Conservation (phyloP, 2,329 filamentous ascomycete species). For the Aspergillus costaricaensis region DNA sequence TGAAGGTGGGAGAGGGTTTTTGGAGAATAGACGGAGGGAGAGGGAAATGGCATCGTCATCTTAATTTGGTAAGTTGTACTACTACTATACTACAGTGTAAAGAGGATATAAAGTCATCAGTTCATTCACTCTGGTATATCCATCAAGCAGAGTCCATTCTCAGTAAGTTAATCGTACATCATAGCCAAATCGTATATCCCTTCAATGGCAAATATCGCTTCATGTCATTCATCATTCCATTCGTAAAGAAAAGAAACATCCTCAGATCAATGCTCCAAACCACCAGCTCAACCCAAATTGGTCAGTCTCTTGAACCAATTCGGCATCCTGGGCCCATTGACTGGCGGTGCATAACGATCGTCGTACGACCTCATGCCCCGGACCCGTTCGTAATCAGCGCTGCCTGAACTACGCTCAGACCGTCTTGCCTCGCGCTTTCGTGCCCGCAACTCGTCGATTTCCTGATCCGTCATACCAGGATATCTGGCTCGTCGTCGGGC, state of each 20-base stretch:
- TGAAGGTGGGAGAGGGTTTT: conserved; percentile 72
- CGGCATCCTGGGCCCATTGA: conserved; percentile 37
- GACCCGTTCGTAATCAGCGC: conserved; percentile 43
- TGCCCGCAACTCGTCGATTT: conserved; percentile 41
- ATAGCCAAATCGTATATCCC: too few relatives aligned
- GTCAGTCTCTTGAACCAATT: conserved; percentile 50
- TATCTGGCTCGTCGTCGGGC: conserved; percentile 45
- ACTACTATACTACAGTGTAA: too few relatives aligned
- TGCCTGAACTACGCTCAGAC: conserved; percentile 42
- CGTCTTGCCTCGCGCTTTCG: conserved; percentile 33
- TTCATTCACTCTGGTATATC: too few relatives aligned
- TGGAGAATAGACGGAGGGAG: conserved; percentile 37
- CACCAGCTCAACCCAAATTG: conserved; percentile 27
- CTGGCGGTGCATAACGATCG: conserved; percentile 27
- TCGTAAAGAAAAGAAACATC: too few relatives aligned
- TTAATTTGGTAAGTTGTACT: background rate
- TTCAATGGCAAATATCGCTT: too few relatives aligned
- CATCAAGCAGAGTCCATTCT: too few relatives aligned
- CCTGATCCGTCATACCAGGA: conserved; percentile 41
- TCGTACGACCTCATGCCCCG: conserved; percentile 34
- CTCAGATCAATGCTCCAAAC: too few relatives aligned
- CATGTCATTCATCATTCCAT: conserved; percentile 6
- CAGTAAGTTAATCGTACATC: too few relatives aligned
- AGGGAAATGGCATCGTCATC: conserved; percentile 4
- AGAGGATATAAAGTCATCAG: background rate